phyloP scores from a whole-genome alignment of 495 filamentous ascomycete genomes.

The Pseudotulostoma volvatum region DNA sequence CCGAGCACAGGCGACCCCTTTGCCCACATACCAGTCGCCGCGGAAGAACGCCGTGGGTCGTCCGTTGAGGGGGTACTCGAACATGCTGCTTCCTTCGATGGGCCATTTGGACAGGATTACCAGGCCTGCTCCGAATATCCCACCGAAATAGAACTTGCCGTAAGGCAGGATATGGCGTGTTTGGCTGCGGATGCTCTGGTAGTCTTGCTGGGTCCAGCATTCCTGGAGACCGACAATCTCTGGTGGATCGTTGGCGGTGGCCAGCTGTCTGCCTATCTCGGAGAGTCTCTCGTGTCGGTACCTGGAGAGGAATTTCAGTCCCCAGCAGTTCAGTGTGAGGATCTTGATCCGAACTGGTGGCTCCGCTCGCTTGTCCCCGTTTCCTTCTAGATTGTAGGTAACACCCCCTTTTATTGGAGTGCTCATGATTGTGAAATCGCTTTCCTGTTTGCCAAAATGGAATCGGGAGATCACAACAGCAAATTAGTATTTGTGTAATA shows the following conservation, averaged over 20 bases:
- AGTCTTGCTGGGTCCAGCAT: slow-evolving; percentile 89
- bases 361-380: too few species aligned
- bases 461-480: too few species aligned
- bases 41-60: slow-evolving; percentile 84
- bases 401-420: too few species aligned
- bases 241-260: slow-evolving; percentile 46
- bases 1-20: slow-evolving; percentile 76
- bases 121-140: slow-evolving; percentile 75
- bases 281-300: slow-evolving; percentile 61
- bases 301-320: slow-evolving; percentile 73
- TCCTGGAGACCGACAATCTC: slow-evolving; percentile 91
- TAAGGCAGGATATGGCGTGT: slow-evolving; percentile 72
- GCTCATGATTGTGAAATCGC: slow-evolving; percentile 1
- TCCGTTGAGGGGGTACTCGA: slow-evolving; percentile 79
- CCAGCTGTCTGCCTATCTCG: slow-evolving; percentile 68
- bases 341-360: slow-evolving; percentile 53
- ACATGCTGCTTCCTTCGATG: slow-evolving; percentile 83
- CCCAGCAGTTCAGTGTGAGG: slow-evolving; percentile 90
- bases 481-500: too few species aligned
- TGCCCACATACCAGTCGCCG: slow-evolving; percentile 85
- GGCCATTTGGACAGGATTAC: slow-evolving; percentile 93
- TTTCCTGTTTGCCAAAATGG: background rate
- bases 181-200: slow-evolving; percentile 57
- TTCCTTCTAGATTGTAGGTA: too few species aligned
- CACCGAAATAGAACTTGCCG: slow-evolving; percentile 85